Evolutionary conservation across 148 eudicot genomes (phyloP).

Genomic region (Gaultheria prostrata): DNA sequence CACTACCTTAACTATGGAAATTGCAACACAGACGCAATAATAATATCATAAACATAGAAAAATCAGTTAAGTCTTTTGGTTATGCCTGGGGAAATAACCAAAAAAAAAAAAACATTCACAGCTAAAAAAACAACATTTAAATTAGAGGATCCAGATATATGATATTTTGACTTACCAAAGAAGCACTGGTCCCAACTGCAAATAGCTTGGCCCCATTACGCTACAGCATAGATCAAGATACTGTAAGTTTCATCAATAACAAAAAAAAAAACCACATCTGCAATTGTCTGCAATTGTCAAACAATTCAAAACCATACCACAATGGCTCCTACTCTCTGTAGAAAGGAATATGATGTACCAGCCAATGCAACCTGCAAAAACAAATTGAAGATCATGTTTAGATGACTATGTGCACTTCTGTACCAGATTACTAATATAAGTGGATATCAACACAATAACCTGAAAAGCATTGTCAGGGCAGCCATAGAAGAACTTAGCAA

Average conservation of each 20-base stretch:
- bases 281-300: neutral
- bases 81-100: neutral
- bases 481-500: constrained; percentile 65
- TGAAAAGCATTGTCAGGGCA: constrained; percentile 96
- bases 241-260: neutral
- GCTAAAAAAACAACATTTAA: too few species aligned
- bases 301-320: constrained; percentile 41
- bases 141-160: neutral
- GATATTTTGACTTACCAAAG: constrained; percentile 51
- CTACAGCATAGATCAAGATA: constrained; percentile 38
- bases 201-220: constrained; percentile 87
- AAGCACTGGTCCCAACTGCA: constrained; percentile 79
- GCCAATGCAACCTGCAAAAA: constrained; percentile 68
- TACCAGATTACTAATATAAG: neutral
- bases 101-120: neutral
- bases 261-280: neutral
- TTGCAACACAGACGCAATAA: neutral
- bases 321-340: constrained; percentile 80
- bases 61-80: neutral
- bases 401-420: neutral
- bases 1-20: neutral
- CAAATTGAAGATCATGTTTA: neutral
- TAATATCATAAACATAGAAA: neutral
- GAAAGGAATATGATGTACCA: constrained; percentile 66
- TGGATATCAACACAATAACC: constrained; percentile 31